Conservation (phyloP, 2,329 filamentous ascomycete genomes). For the Colletotrichum orchidophilum region DNA sequence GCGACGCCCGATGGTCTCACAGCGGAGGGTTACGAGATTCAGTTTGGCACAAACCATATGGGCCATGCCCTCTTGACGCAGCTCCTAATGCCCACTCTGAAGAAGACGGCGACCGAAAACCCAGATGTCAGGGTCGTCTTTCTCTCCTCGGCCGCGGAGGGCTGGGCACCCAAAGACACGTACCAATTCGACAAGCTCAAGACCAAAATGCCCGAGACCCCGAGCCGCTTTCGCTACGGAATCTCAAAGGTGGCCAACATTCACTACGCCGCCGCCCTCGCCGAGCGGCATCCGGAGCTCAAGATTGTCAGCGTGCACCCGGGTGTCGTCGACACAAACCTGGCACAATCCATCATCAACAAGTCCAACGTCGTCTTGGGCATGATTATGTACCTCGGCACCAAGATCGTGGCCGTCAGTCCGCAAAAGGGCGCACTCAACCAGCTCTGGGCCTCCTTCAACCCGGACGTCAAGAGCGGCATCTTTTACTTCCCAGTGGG, state of each 20-base stretch:
- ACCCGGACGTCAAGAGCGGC: conserved; percentile 37
- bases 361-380: conserved; percentile 99
- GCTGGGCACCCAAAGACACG: conserved; percentile 36
- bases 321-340: conserved; percentile 42
- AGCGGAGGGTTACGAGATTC: conserved; percentile 43
- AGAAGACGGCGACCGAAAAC: conserved; percentile 34
- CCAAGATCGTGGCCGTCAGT: conserved; percentile 36
- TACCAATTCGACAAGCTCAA: conserved; percentile 45
- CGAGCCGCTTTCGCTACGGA: conserved; percentile 41
- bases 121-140: conserved; percentile 42
- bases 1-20: conserved; percentile 38
- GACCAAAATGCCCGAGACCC: conserved; percentile 35
- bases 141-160: conserved; percentile 41
- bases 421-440: conserved; percentile 37
- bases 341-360: conserved; percentile 57
- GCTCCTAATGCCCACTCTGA: conserved; percentile 37
- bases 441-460: conserved; percentile 45
- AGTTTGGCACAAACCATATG: conserved; percentile 44
- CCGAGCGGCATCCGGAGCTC: conserved; percentile 39
- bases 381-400: conserved; percentile 98
- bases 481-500: conserved; percentile 47
- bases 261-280: conserved; percentile 43
- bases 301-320: conserved; percentile 42
- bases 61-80: conserved; percentile 39
- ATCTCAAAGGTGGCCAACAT: conserved; percentile 47